Percentiles rank a stretch among this genome's conserved stretches.
Evolutionary conservation across 1,284 basidiomycete species (phyloP).

Genomic region (Leccinum laetum): DNA sequence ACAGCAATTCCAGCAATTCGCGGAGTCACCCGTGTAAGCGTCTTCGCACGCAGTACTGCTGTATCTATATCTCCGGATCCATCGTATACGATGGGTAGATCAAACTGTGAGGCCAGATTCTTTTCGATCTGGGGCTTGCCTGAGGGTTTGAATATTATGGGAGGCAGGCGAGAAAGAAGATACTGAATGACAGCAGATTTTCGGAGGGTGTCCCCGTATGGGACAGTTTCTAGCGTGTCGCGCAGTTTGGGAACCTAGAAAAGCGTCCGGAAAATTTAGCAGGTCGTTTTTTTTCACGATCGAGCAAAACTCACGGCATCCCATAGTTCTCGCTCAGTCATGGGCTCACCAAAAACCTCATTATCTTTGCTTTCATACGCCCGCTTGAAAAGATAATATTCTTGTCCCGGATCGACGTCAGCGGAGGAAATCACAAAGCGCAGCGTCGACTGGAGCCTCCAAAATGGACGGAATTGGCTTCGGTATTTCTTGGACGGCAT

Average conservation of each 20-base stretch:
- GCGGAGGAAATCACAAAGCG: constrained; percentile 48
- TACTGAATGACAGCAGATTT: constrained; percentile 21
- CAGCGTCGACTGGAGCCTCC: constrained; percentile 46
- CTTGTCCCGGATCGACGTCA: constrained; percentile 24
- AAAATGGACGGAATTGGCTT: constrained; percentile 47
- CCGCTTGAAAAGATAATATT: constrained; percentile 34
- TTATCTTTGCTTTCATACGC: constrained; percentile 35
- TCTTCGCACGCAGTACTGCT: constrained; percentile 44
- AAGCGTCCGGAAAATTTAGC: neutral
- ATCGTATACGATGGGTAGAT: constrained; percentile 18
- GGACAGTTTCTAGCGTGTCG: constrained; percentile 21
- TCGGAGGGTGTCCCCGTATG: constrained; percentile 19
- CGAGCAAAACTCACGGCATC: constrained; percentile 37
- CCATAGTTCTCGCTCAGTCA: constrained; percentile 40
- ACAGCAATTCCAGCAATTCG: constrained; percentile 50
- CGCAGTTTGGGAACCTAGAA: constrained; percentile 34
- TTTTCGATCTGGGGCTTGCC: neutral
- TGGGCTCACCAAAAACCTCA: constrained; percentile 39
- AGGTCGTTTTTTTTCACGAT: neutral
- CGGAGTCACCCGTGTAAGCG: constrained; percentile 59
- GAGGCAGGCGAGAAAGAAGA: constrained; percentile 19
- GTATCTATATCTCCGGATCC: constrained; percentile 46
- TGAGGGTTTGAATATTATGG: constrained; percentile 15
- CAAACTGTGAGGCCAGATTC: neutral
- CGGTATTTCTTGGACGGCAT: constrained; percentile 46